Evolutionary conservation across 768 basidiomycete genomes (phyloP).

Genomic region (Hygrophorus russula): DNA sequence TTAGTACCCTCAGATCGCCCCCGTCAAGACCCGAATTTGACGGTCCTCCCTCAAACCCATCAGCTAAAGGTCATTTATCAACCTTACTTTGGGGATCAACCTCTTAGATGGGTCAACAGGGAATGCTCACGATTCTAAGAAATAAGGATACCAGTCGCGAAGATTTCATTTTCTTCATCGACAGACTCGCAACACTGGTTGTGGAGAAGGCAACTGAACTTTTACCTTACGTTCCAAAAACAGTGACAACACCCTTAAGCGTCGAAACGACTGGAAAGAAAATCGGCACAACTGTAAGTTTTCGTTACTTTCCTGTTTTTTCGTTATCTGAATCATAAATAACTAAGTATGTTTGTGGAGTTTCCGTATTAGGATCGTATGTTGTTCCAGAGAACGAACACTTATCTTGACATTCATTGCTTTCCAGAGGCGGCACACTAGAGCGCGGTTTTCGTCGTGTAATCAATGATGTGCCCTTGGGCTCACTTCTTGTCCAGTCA

Average conservation of each 20-base stretch:
- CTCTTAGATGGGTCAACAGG: slow-evolving; percentile 30
- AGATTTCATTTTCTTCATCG: slow-evolving; percentile 90
- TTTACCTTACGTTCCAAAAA: slow-evolving; percentile 58
- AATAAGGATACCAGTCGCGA: slow-evolving; percentile 58
- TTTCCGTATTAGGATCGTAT: slow-evolving; percentile 81
- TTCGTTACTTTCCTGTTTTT: neutral
- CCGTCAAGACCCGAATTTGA: slow-evolving; percentile 40
- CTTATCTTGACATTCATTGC: slow-evolving; percentile 5
- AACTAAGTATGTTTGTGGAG: slow-evolving; percentile 66
- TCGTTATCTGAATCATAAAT: neutral
- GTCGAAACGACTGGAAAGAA: slow-evolving; percentile 47
- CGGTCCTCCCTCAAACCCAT: slow-evolving; percentile 64
- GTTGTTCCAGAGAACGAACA: slow-evolving; percentile 17
- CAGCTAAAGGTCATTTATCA: slow-evolving; percentile 54
- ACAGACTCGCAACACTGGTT: slow-evolving; percentile 75
- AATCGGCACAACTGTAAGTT: slow-evolving; percentile 44
- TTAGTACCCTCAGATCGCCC: slow-evolving; percentile 24
- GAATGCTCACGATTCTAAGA: slow-evolving; percentile 81
- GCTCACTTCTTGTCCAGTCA: slow-evolving; percentile 85
- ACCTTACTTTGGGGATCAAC: neutral
- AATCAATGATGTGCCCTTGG: slow-evolving; percentile 75
- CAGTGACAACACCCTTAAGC: slow-evolving; percentile 59
- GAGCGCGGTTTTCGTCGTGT: slow-evolving; percentile 87
- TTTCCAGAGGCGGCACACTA: slow-evolving; percentile 69
- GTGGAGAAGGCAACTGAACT: slow-evolving; percentile 77